Evolutionary conservation across 306 rosid genomes (phyloP).

Genomic region (Macrotyloma uniflorum): DNA sequence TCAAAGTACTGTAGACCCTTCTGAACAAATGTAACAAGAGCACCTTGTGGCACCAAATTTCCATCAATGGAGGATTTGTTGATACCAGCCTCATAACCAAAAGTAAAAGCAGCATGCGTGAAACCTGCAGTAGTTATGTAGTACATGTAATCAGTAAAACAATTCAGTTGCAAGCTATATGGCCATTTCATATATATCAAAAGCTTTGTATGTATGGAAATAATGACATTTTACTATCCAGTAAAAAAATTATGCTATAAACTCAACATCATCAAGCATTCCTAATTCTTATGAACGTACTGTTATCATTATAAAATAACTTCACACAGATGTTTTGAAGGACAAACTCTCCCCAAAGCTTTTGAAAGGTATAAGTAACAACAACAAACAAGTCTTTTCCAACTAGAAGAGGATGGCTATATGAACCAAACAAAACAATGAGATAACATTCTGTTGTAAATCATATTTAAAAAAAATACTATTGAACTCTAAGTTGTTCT

Average conservation of each 20-base stretch:
- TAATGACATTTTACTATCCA: not conserved
- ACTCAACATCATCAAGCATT: slow-evolving; percentile 6
- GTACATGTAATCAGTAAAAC: slow-evolving; percentile 26
- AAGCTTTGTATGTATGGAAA: slow-evolving; percentile 20
- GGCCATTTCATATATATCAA: not conserved
- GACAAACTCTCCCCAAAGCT: slow-evolving; percentile 15
- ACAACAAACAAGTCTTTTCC: not conserved
- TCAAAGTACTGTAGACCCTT: slow-evolving; percentile 97
- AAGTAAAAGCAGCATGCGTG: slow-evolving; percentile 89
- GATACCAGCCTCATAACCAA: slow-evolving; percentile 95
- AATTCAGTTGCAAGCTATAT: slow-evolving; percentile 26
- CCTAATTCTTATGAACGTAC: slow-evolving; percentile 4
- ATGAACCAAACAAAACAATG: not conserved
- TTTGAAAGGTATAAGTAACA: not conserved
- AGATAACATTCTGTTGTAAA: not conserved
- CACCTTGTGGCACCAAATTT: slow-evolving; percentile 83
- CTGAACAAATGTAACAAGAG: slow-evolving; percentile 86
- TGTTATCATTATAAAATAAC: slow-evolving; percentile 9
- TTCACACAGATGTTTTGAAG: not conserved
- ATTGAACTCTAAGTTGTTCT: not conserved
- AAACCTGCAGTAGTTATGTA: slow-evolving; percentile 63
- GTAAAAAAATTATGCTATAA: not conserved
- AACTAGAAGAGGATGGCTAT: not conserved
- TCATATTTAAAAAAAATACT: not conserved
- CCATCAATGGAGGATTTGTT: slow-evolving; percentile 88